Evolutionary conservation across 192 early-diverging fungal species (phyloP).

Genomic region (Umbelopsis vinacea): DNA sequence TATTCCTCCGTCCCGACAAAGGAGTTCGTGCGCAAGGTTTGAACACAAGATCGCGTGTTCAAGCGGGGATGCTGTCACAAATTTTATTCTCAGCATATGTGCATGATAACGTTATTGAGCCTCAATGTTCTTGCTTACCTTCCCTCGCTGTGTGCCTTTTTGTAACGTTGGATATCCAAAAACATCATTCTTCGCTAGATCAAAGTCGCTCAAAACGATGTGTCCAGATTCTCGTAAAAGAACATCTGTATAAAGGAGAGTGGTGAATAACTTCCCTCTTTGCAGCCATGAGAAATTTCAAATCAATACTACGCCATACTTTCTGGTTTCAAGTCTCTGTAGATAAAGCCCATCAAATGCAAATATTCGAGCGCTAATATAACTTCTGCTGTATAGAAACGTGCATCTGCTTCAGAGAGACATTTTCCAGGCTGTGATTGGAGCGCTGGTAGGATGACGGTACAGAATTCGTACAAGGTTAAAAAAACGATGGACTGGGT

Average conservation of each 20-base stretch:
- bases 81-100: background rate
- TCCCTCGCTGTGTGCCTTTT: constrained; percentile 33
- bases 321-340: constrained; percentile 89
- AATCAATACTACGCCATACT: constrained; percentile 64
- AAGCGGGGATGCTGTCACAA: constrained; percentile 14
- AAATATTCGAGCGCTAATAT: constrained; percentile 80
- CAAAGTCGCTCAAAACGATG: constrained; percentile 91
- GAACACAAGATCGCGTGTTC: constrained; percentile 26
- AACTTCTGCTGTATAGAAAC: constrained; percentile 86
- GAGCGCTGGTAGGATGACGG: background rate
- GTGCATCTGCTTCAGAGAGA: constrained; percentile 41
- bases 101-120: background rate
- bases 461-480: no score
- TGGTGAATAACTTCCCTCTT: background rate
- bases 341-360: constrained; percentile 77
- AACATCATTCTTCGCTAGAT: constrained; percentile 77
- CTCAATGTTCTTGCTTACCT: background rate
- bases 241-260: background rate
- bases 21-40: constrained; percentile 7
- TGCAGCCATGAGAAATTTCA: no score
- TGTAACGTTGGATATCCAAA: constrained; percentile 11
- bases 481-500: background rate
- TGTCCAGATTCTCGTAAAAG: constrained; percentile 55
- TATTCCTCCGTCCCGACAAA: constrained; percentile 81
- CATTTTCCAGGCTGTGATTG: constrained; percentile 2